phyloP scores from a whole-genome alignment of 345 rosid genomes.

The Sonneratia caseolaris region DNA sequence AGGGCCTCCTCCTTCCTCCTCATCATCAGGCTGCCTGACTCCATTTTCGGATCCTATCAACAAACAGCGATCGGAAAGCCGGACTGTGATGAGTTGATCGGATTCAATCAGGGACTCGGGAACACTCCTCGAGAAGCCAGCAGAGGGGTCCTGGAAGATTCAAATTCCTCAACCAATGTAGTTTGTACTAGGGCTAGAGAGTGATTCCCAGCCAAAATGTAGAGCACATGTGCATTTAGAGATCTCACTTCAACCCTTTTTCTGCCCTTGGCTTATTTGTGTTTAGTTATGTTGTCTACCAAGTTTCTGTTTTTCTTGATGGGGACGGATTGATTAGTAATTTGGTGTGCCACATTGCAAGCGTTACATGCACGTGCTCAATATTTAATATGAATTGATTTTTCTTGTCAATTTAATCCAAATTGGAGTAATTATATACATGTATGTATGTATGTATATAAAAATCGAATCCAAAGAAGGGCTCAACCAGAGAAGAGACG shows the following conservation, averaged over 20 bases:
- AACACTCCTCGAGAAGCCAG: neutral
- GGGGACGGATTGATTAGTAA: neutral
- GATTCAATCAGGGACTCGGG: neutral
- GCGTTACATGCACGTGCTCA: no score
- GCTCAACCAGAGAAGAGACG: no score
- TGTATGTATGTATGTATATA: no score
- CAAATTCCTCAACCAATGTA: neutral
- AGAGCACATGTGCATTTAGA: neutral
- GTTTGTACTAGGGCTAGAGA: neutral
- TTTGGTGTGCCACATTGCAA: no score
- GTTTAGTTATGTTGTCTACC: neutral
- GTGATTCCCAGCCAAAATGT: neutral
- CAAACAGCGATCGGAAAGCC: neutral
- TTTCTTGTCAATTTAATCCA: no score
- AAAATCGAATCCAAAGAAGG: no score
- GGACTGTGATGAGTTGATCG: neutral
- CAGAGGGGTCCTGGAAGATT: neutral
- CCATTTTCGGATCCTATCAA: neutral
- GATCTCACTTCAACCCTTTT: neutral
- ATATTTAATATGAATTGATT: no score
- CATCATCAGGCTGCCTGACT: neutral
- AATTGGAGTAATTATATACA: no score
- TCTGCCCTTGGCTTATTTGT: neutral
- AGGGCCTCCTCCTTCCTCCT: neutral
- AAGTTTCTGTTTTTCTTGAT: neutral